These are phyloP conservation scores for Paradendryphiella salina DNA, from an alignment of 2,329 filamentous ascomycete genomes.

Conservation along the genomic window DNA sequence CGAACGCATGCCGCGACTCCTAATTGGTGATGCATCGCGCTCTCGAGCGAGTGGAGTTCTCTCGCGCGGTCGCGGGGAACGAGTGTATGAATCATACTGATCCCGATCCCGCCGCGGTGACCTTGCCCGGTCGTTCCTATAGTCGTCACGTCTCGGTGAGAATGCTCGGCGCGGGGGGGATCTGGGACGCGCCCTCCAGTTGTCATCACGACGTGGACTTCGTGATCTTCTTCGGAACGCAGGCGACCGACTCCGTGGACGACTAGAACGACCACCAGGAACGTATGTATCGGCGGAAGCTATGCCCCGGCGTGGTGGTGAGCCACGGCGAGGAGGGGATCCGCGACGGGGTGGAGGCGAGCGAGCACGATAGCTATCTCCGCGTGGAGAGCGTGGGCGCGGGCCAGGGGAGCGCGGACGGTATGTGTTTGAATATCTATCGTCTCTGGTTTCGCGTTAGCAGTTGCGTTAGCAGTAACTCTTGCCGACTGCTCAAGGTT, in stretches of 20 bases:
- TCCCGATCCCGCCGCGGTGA: conserved; percentile 49
- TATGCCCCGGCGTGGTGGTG: conserved; percentile 41
- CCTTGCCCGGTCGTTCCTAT: conserved; percentile 44
- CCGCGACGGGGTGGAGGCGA: conserved; percentile 10
- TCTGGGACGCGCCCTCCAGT: conserved; percentile 51
- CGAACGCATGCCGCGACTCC: conserved; percentile 52
- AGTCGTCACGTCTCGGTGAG: conserved; percentile 44
- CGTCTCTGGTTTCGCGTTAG: conserved; percentile 35
- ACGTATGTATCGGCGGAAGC: conserved; percentile 49
- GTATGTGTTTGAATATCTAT: conserved; percentile 46
- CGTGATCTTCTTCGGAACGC: conserved; percentile 46
- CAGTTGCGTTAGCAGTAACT: background rate
- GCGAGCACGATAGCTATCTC: conserved; percentile 44
- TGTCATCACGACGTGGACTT: conserved; percentile 49
- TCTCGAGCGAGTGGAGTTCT: conserved; percentile 51
- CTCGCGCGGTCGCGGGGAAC: conserved; percentile 49
- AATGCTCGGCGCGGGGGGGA: conserved; percentile 54
- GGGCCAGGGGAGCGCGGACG: conserved; percentile 43
- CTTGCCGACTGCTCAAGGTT: background rate
- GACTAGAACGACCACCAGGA: conserved; percentile 41
- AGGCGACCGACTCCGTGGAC: conserved; percentile 47
- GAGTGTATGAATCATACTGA: conserved; percentile 46
- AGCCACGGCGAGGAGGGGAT: conserved; percentile 17
- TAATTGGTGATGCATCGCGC: conserved; percentile 53
- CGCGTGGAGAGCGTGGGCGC: conserved; percentile 36